Percentiles rank a stretch among this genome's conserved stretches.
Conservation (phyloP, 805 yeast species). For the Kodamaea kakaduensis region DNA sequence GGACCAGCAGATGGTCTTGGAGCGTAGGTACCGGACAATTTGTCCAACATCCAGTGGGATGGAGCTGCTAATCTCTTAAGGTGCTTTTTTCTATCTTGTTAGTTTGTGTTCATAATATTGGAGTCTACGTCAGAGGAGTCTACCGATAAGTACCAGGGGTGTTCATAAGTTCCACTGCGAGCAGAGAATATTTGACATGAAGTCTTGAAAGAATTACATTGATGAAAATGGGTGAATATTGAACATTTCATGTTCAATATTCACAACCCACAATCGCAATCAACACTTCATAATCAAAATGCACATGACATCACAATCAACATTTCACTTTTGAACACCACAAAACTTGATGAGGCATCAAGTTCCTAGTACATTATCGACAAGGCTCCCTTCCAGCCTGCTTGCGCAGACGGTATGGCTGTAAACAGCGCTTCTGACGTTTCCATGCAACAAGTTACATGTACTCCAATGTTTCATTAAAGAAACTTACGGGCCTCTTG, state of each 20-base stretch:
- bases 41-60: slow-evolving; percentile 99
- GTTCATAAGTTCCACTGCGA: too few relatives aligned
- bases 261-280: too few relatives aligned
- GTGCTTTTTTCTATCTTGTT: slow-evolving; percentile 81
- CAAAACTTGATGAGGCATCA: too few relatives aligned
- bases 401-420: slow-evolving; percentile 7
- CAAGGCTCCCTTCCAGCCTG: slow-evolving; percentile 41
- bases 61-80: slow-evolving; percentile 99
- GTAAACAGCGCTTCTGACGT: slow-evolving; percentile 15
- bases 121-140: slow-evolving; percentile 1
- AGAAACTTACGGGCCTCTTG: slow-evolving; percentile 52
- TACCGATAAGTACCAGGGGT: slow-evolving; percentile 2
- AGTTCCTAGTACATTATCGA: slow-evolving; percentile 30
- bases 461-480: slow-evolving; percentile 18
- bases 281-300: neutral
- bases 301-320: neutral
- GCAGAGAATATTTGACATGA: too few relatives aligned
- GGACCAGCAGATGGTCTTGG: slow-evolving; percentile 99
- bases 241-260: too few relatives aligned
- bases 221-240: too few relatives aligned
- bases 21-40: slow-evolving; percentile 98
- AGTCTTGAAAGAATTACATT: too few relatives aligned
- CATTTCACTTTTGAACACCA: too few relatives aligned
- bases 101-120: slow-evolving; percentile 15
- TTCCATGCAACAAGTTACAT: slow-evolving; percentile 10